phyloP scores from a whole-genome alignment of 2,329 filamentous ascomycete genomes.

The Fusarium siculi region DNA sequence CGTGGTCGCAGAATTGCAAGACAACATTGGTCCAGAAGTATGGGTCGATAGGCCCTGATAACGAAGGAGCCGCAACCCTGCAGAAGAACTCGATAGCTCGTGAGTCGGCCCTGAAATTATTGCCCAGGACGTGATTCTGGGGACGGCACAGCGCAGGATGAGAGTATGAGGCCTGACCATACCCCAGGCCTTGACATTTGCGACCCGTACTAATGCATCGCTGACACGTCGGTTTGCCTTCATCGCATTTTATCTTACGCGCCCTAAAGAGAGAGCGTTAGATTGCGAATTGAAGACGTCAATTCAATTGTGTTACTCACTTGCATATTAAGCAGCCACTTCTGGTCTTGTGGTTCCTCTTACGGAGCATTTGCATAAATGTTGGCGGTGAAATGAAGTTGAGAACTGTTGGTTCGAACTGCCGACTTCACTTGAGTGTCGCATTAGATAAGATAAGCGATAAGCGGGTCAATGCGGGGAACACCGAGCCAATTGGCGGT shows the following conservation, averaged over 20 bases:
- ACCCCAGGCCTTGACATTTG: conserved; percentile 1
- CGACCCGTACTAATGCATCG: conserved; percentile 8
- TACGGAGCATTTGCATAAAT: conserved; percentile 7
- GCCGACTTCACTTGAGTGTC: neutral
- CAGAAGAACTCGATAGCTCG: conserved; percentile 26
- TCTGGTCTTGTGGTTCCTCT: conserved; percentile 13
- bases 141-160: conserved; percentile 6
- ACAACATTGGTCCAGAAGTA: conserved; percentile 35
- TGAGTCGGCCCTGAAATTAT: neutral
- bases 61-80: conserved; percentile 17
- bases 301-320: neutral
- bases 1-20: conserved; percentile 26
- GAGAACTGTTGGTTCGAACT: neutral
- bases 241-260: conserved; percentile 17
- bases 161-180: neutral
- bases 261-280: neutral
- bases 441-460: neutral
- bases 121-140: neutral
- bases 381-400: neutral
- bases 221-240: conserved; percentile 4
- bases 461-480: neutral
- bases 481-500: neutral
- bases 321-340: conserved; percentile 17
- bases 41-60: conserved; percentile 27
- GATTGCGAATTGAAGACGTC: accelerated